These are phyloP conservation scores for Colletotrichum sp. DNA, from an alignment of 2,329 filamentous ascomycete genomes.

Conservation along the genomic window DNA sequence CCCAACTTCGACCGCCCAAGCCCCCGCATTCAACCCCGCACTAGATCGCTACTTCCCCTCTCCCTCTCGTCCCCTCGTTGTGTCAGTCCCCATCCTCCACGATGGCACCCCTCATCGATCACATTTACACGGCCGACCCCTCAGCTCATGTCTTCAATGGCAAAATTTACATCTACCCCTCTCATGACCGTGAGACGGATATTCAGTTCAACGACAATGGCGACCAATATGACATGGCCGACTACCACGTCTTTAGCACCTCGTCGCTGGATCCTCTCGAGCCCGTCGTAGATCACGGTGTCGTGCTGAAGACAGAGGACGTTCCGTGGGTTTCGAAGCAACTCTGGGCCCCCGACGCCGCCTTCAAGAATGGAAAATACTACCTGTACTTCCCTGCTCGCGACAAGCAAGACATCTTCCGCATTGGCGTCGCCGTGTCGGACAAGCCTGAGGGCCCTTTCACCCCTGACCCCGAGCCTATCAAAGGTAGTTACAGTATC, in stretches of 20 bases:
- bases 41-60: neutral
- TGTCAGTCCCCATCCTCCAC: neutral
- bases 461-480: conserved; percentile 65
- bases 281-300: conserved; percentile 74
- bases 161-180: conserved; percentile 80
- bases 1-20: neutral
- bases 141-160: conserved; percentile 81
- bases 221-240: conserved; percentile 83
- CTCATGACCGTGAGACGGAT: conserved; percentile 77
- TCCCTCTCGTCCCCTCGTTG: neutral
- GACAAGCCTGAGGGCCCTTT: conserved; percentile 74
- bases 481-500: conserved; percentile 75
- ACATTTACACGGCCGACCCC: conserved; percentile 80
- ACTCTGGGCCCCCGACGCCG: conserved; percentile 82
- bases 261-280: conserved; percentile 56
- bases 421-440: conserved; percentile 73
- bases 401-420: conserved; percentile 72
- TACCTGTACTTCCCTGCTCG: conserved; percentile 81
- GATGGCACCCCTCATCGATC: conserved; percentile 69
- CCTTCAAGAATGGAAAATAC: conserved; percentile 69
- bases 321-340: conserved; percentile 81
- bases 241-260: conserved; percentile 79
- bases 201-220: conserved; percentile 83
- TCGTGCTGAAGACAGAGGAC: conserved; percentile 67
- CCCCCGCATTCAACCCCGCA: neutral